Conservation (phyloP, 2,329 filamentous ascomycete species). For the Neopestalotiopsis sp. region DNA sequence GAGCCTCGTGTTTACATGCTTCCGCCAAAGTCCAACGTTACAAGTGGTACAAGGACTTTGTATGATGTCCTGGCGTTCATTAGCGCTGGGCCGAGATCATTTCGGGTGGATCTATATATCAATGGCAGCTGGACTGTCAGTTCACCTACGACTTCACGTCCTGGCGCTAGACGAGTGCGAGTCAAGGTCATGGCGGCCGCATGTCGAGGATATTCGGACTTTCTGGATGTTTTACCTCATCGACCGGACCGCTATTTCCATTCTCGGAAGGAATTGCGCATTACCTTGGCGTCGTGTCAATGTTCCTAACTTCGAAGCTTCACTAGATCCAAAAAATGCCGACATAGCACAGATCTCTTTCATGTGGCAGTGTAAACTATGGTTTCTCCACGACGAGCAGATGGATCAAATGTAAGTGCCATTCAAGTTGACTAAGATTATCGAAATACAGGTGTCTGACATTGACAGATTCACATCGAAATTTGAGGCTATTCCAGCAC, state of each 20-base stretch:
- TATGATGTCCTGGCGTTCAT: conserved; percentile 24
- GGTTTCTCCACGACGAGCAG: conserved; percentile 25
- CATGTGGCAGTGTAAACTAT: conserved; percentile 25
- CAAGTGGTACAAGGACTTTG: conserved; percentile 24
- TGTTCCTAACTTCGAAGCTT: conserved; percentile 22
- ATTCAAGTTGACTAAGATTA: too few relatives aligned
- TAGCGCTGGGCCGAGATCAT: conserved; percentile 23
- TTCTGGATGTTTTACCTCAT: conserved; percentile 28
- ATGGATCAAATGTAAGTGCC: conserved; percentile 25
- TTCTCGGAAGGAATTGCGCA: conserved; percentile 24
- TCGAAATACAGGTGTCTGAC: not conserved
- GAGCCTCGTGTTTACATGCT: conserved; percentile 22
- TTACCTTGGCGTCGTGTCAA: conserved; percentile 24
- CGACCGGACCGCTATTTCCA: conserved; percentile 24
- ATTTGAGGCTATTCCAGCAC: conserved; percentile 23
- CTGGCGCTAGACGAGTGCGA: conserved; percentile 22
- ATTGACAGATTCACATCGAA: conserved; percentile 19
- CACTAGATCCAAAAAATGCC: conserved; percentile 18
- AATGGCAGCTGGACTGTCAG: conserved; percentile 25
- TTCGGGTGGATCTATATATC: conserved; percentile 26
- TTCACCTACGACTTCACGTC: conserved; percentile 23
- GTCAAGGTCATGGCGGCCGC: conserved; percentile 22
- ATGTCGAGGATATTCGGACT: conserved; percentile 21
- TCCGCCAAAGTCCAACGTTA: conserved; percentile 19
- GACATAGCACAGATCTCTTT: conserved; percentile 22